These are phyloP conservation scores for Trichosporon ovoides DNA, from an alignment of 1,284 basidiomycete genomes.

Conservation along the genomic window DNA sequence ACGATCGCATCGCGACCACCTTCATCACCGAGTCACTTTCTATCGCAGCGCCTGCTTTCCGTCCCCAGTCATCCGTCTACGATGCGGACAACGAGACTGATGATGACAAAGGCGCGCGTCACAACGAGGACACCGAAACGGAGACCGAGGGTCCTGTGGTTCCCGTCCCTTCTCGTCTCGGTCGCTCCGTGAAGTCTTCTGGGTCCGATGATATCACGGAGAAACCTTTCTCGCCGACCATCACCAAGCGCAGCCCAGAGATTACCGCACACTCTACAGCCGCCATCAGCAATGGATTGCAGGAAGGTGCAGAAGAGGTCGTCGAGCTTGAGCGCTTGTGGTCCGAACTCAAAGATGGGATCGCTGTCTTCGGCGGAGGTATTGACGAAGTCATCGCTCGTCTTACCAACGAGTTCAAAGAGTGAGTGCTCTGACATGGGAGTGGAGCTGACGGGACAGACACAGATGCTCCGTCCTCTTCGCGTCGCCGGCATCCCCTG, in stretches of 20 bases:
- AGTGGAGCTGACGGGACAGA: not conserved
- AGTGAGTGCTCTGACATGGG: not conserved
- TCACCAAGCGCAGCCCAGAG: not conserved
- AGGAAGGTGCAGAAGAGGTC: not conserved
- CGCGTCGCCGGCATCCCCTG: not conserved
- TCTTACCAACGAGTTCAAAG: not conserved
- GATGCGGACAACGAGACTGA: not conserved
- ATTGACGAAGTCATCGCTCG: slow-evolving; percentile 7
- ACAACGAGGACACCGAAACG: not conserved
- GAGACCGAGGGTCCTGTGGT: not conserved
- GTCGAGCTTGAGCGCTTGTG: slow-evolving; percentile 1
- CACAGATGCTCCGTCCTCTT: slow-evolving; percentile 3
- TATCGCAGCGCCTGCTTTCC: not conserved
- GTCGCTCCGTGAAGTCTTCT: not conserved
- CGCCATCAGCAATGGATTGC: not conserved
- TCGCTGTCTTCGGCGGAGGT: not conserved
- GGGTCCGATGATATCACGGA: not conserved
- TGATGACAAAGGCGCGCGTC: not conserved
- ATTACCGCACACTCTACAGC: not conserved
- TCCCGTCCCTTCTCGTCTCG: not conserved
- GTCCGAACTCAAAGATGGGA: not conserved
- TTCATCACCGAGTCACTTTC: not conserved
- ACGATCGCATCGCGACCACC: too few species aligned
- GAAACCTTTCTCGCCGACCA: not conserved
- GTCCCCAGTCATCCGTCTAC: not conserved